These are phyloP conservation scores for Colletotrichum shisoi DNA, from an alignment of 2,329 filamentous ascomycete species.

Conservation along the genomic window DNA sequence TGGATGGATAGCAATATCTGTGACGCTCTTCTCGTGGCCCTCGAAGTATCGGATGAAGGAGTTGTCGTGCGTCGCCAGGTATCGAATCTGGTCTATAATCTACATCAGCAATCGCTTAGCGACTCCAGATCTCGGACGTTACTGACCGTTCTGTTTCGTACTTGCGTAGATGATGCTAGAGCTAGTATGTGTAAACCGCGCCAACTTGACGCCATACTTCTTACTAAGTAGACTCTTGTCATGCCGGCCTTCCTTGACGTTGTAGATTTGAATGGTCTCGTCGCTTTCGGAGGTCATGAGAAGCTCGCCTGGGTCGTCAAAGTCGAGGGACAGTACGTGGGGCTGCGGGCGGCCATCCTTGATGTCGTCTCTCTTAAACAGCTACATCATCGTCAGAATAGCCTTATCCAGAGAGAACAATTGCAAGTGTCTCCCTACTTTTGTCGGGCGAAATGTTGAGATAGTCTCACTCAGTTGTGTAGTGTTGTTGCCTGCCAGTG, in stretches of 20 bases:
- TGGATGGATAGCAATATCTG: conserved; percentile 82
- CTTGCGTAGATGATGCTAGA: conserved; percentile 94
- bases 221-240: conserved; percentile 91
- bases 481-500: conserved; percentile 56
- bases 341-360: conserved; percentile 63
- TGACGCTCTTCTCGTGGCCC: conserved; percentile 86
- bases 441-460: conserved; percentile 77
- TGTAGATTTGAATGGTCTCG: conserved; percentile 95
- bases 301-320: conserved; percentile 92
- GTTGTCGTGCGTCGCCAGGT: conserved; percentile 92
- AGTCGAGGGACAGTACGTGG: conserved; percentile 88
- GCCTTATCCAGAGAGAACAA: not conserved
- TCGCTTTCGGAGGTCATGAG: conserved; percentile 91
- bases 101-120: conserved; percentile 10
- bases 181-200: conserved; percentile 90
- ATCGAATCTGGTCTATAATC: conserved; percentile 64
- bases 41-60: conserved; percentile 96
- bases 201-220: conserved; percentile 95
- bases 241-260: conserved; percentile 86
- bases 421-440: conserved; percentile 60
- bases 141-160: conserved; percentile 86
- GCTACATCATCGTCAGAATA: conserved; percentile 48
- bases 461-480: conserved; percentile 82
- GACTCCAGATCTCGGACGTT: too few relatives aligned
- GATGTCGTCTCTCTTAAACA: conserved; percentile 66